A percentile compares a stretch with the other conserved stretches of the same genome.
These are phyloP conservation scores for Cryptococcus maquisensis DNA, from an alignment of 1,284 basidiomycete species.

Conservation along the genomic window DNA sequence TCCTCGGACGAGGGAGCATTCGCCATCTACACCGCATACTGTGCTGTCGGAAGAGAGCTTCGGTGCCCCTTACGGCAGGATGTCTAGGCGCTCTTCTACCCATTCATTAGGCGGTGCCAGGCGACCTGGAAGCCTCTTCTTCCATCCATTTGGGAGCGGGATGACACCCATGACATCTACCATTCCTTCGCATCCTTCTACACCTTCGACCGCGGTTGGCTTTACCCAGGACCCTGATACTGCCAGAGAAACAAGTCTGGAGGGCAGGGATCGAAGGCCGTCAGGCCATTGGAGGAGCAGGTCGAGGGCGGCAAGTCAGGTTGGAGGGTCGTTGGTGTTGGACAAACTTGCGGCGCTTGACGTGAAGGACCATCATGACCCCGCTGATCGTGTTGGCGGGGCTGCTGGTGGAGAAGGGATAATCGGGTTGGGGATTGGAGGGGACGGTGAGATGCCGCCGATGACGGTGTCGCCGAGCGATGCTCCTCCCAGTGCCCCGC, in stretches of 20 bases:
- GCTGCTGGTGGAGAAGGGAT: not conserved
- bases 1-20: slow-evolving; percentile 11
- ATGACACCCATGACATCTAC: slow-evolving; percentile 29
- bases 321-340: slow-evolving; percentile 7
- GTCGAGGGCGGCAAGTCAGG: slow-evolving; percentile 9
- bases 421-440: slow-evolving; percentile 1
- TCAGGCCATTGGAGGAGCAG: slow-evolving; percentile 8
- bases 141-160: slow-evolving; percentile 32
- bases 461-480: slow-evolving; percentile 20
- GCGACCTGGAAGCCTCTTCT: slow-evolving; percentile 38
- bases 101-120: slow-evolving; percentile 14
- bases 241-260: not conserved
- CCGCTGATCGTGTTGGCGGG: not conserved
- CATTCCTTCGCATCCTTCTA: not conserved
- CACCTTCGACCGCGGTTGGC: not conserved
- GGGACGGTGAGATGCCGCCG: slow-evolving; percentile 13
- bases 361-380: slow-evolving; percentile 5
- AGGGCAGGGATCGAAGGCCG: not conserved
- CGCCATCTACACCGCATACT: slow-evolving; percentile 21
- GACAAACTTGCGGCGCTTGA: slow-evolving; percentile 10
- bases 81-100: slow-evolving; percentile 17
- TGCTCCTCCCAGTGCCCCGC: slow-evolving; percentile 15
- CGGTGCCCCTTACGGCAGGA: slow-evolving; percentile 14
- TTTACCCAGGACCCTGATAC: not conserved
- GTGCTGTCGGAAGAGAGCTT: slow-evolving; percentile 27